phyloP scores from a whole-genome alignment of 2,329 filamentous ascomycete genomes.

The Apiospora kogelbergensis region DNA sequence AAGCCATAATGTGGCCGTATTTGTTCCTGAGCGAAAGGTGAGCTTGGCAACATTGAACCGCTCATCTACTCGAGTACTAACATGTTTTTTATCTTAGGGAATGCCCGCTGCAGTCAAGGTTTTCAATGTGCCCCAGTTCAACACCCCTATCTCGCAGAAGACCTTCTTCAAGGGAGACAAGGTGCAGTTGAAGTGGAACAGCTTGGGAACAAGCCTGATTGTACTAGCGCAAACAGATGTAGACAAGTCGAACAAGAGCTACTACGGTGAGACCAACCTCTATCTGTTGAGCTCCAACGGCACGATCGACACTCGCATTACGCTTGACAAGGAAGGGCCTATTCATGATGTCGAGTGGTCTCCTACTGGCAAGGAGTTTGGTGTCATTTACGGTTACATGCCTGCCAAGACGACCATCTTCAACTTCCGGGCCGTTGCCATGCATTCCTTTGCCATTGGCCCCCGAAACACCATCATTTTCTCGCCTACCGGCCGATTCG shows the following conservation, averaged over 20 bases:
- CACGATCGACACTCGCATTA: constrained; percentile 87
- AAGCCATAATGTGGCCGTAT: constrained; percentile 90
- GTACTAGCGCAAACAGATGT: constrained; percentile 97
- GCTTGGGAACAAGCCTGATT: constrained; percentile 83
- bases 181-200: constrained; percentile 98
- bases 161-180: constrained; percentile 99
- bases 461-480: constrained; percentile 95
- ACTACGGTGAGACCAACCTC: constrained; percentile 97
- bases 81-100: constrained; percentile 55
- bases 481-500: constrained; percentile 89
- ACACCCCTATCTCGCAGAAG: constrained; percentile 85
- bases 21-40: constrained; percentile 94
- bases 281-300: constrained; percentile 92
- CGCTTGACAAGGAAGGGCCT: constrained; percentile 93
- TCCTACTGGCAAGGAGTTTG: constrained; percentile 95
- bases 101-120: constrained; percentile 93
- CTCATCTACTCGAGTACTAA: constrained; percentile 21
- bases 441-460: constrained; percentile 81
- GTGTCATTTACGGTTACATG: constrained; percentile 97
- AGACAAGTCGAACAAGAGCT: constrained; percentile 97
- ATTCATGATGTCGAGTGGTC: constrained; percentile 99
- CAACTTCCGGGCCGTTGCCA: constrained; percentile 80
- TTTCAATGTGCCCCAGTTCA: constrained; percentile 89
- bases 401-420: constrained; percentile 99
- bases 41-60: constrained; percentile 21